Percentiles rank a stretch among this genome's conserved stretches.
Evolutionary conservation across 2,329 filamentous ascomycete species (phyloP).

Genomic region (Fonsecaea multimorphosa): DNA sequence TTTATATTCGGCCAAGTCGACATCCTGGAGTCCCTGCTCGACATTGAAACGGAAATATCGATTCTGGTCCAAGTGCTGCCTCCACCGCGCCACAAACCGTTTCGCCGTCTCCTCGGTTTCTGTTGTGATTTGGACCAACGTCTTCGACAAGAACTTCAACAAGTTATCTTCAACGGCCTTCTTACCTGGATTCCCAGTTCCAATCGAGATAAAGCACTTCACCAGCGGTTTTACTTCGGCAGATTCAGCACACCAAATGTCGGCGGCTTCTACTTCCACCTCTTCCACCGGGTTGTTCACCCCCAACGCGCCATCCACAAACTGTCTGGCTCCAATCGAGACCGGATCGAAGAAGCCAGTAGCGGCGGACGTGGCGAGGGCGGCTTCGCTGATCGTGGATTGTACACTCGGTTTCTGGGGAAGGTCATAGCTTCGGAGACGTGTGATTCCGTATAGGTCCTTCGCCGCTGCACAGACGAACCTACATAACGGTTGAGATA

Average conservation of each 20-base stretch:
- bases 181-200: slow-evolving; percentile 46
- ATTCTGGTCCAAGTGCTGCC: slow-evolving; percentile 43
- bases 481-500: slow-evolving; percentile 20
- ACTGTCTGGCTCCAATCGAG: slow-evolving; percentile 45
- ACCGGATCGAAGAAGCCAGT: slow-evolving; percentile 51
- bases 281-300: slow-evolving; percentile 56
- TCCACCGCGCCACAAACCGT: slow-evolving; percentile 46
- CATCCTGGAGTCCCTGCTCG: slow-evolving; percentile 45
- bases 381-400: slow-evolving; percentile 51
- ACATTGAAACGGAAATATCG: slow-evolving; percentile 51
- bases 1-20: slow-evolving; percentile 46
- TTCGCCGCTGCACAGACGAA: slow-evolving; percentile 36
- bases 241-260: slow-evolving; percentile 44
- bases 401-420: slow-evolving; percentile 31
- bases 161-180: slow-evolving; percentile 41
- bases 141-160: slow-evolving; percentile 42
- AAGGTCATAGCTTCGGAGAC: slow-evolving; percentile 42
- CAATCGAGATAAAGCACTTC: slow-evolving; percentile 50
- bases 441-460: slow-evolving; percentile 30
- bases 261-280: slow-evolving; percentile 50
- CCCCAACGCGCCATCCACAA: slow-evolving; percentile 53
- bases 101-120: slow-evolving; percentile 51
- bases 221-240: slow-evolving; percentile 43
- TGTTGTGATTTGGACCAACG: slow-evolving; percentile 44
- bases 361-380: slow-evolving; percentile 53